Base-by-base conservation (phyloP, 495 filamentous ascomycete species). In the Antarctomyces pellizariae region DNA sequence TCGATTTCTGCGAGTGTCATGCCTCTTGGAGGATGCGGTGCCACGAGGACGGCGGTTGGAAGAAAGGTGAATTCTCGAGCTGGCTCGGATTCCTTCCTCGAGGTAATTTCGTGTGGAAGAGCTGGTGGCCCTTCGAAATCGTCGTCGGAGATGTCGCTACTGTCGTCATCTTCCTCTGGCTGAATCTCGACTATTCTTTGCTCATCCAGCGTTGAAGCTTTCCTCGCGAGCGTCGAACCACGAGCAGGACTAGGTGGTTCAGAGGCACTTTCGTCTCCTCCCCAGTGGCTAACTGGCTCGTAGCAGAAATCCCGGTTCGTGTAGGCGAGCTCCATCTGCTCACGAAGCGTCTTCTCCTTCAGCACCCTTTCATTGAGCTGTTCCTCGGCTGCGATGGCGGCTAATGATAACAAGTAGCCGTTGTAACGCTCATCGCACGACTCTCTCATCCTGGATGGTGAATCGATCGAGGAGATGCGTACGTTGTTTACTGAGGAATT, bases 371-470 rank as follows among this genome's bases (percentile, higher is more conserved):
- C n/a, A n/a, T n/a, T n/a, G 20, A 76, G 38, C 42, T 83, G 70
- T 43, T 66, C 66, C 43, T 83, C 68, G 8, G 75, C 75, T 32
- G 75, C 71, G 27, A 60, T 63, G 20, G 74, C 72, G 12, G 77
- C 75, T 27, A 90, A 50, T 12, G 71, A 65, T 10, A 84, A 59
- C 21, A 90, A 47, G 36, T 79, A 82, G 7, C 68, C 69, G 23
- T 70, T 68, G 31, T 75, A 68, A 32, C 63, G 55, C 18, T 69
- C 69, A 45, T 83, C 70, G 26, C 67, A 68, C 26, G 57, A 51
- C 53, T 74, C 56, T 54, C 69, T 41, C 50, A 45, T 32, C 22
- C 56, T 50, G 18, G 46, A 36, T 37, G 30, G 48, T 24, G 28
- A 36, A 31, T 41, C 29, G 13, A 30, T 44, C 16, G 30, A 41